A percentile compares a stretch with the other conserved stretches of the same genome.
Conservation (phyloP, 768 basidiomycete genomes). For the Chalciporus sphaerocephalus region DNA sequence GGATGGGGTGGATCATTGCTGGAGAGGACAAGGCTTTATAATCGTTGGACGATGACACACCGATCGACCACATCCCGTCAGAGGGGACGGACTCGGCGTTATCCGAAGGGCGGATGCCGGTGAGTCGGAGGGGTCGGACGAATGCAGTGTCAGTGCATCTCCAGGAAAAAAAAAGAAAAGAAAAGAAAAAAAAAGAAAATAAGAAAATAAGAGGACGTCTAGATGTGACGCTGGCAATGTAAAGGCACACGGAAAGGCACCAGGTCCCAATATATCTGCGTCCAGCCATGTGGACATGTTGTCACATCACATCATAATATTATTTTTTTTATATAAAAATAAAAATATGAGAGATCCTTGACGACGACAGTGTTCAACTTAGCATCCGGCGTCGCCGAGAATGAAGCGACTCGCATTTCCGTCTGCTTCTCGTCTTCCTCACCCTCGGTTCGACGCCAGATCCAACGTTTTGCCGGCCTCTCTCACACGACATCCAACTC, state of each 20-base stretch:
- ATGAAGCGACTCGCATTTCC: constrained; percentile 6
- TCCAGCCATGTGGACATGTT: neutral
- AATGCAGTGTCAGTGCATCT: constrained; percentile 5
- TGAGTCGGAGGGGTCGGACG: neutral
- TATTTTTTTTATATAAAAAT: neutral
- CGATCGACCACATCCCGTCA: constrained; percentile 27
- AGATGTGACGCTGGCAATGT: constrained; percentile 4
- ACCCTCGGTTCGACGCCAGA: neutral
- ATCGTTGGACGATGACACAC: constrained; percentile 23
- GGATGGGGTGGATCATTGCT: constrained; percentile 30
- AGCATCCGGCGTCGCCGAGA: constrained; percentile 6
- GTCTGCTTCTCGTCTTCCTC: constrained; percentile 1
- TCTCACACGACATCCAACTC: constrained; percentile 10
- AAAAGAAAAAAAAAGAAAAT: constrained; percentile 4
- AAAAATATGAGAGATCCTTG: constrained; percentile 1
- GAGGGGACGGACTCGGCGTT: constrained; percentile 8
- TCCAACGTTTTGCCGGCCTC: neutral
- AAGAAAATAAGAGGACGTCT: neutral
- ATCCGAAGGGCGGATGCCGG: constrained; percentile 16
- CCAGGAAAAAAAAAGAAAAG: no score
- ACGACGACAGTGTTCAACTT: constrained; percentile 4
- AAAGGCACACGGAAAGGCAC: constrained; percentile 8
- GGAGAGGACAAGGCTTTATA: constrained; percentile 23
- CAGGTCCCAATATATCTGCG: neutral
- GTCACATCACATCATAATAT: no score